Evolutionary conservation across 208 protist species (phyloP), one percentile per base, ranked within the genome.

Genomic region (Acanthamoeba castellanii): DNA sequence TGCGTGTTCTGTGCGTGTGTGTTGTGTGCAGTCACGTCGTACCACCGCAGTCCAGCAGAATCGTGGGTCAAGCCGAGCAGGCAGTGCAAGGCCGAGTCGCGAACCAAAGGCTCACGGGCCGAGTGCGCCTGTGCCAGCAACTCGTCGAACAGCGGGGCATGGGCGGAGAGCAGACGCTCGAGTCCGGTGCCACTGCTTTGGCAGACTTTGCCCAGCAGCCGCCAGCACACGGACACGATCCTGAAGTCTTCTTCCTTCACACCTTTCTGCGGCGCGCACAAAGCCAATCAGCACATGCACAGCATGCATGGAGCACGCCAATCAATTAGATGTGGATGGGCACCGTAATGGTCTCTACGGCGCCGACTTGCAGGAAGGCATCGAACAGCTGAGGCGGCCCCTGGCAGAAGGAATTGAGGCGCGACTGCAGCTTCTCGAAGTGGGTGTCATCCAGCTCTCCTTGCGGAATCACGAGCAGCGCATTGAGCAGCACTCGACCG

Each of bases 361-460:
- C 42, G 34, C 42, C 74, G 5, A 84, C 74, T 30, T 84, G 42
- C 74, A 84, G 34, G 34, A 84, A 84, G 74, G 45, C 45, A 2
- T 45, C 32, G 2, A 45, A 52, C 8, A 45, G 74, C 74, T 45
- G 42, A 45, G 34, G 74, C 22, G 42, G 25, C 2, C 42, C 34
- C 18, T 57, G 74, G 20, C 34, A 84, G 74, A 25, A 84, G 34
- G 74, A 84, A 34, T 30, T 30, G 18, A 84, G 74, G 20, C 70
- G 70, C 42, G 34, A 45, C 34, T 84, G 74, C 74, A 84, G 30
- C 74, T 84, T 84, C 6, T 84, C 74, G 18, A 84, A 84, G 45
- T 84, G 74, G 22, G 74, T 84, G 34, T 84, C 74, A 34, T 84
- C 74, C 20, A 84, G 74, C 74, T 84, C 74, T 5, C 74, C 74